Base-by-base conservation (phyloP, 2,329 filamentous ascomycete genomes). In the Exophiala bonariae region DNA sequence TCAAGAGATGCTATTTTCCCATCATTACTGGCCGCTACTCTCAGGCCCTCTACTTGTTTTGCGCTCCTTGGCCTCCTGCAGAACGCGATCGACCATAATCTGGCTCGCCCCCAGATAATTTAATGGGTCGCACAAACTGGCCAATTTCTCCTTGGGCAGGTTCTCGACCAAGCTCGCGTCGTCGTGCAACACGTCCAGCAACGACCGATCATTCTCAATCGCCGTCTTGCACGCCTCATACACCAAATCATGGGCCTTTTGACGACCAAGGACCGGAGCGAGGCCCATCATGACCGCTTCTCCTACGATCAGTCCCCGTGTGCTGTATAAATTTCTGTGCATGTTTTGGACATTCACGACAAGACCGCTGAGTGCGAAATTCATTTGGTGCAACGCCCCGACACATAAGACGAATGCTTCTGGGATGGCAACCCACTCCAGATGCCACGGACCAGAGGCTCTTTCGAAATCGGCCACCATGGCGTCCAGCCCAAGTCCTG, bases 241-340 rank as follows among this genome's bases (percentile, higher is more conserved):
- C 2, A 81, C 77, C 30, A 79, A 65, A 54, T 81, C 77, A 59
- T 81, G 78, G 2, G 77, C 77, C 14, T 70, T 66, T 49, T 77
- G 75, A 11, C 78, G 66, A 7, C 78, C 78, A 32, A 78, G 63
- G 61, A 73, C 64, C 13, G 70, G 68, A n/a, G 77, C 79, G 40
- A 81, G 65, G 1, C 70, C 73, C 79, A 81, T 81, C 78, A 81
- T 81, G n/a, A 81, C 75, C 2, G 78, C 77, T 63, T 81, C 79
- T 0, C 70, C 77, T 10, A 80, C 78, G 53, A 81, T 81, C 16
- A 81, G 60, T 0, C 78, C 78, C 33, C 65, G 65, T 0, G 76
- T 79, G 1, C 72, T 77, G 36, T 71, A 66, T 1, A 81, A 64
- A 50, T 81, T 82, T 0, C 62, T 58, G 43, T 71, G 55, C 77